These are phyloP conservation scores for Dendrobium nobile DNA, from an alignment of 106 monocot species.

Conservation along the genomic window DNA sequence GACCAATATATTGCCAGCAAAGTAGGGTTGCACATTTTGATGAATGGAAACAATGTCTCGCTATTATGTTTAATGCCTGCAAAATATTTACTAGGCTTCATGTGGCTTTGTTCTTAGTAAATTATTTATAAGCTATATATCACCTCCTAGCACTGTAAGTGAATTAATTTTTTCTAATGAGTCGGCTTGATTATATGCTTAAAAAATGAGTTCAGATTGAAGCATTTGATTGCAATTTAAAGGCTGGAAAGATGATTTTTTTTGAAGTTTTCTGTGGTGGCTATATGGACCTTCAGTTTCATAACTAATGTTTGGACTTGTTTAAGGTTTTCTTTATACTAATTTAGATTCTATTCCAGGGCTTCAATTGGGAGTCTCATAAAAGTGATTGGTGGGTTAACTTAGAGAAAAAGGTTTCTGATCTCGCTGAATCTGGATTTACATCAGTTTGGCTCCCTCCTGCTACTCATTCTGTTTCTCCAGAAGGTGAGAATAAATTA, in stretches of 20 bases:
- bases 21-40: not conserved
- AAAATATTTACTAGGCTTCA: not conserved
- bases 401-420: conserved; percentile 42
- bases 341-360: conserved; percentile 23
- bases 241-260: not conserved
- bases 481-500: conserved; percentile 37
- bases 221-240: not conserved
- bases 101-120: not conserved
- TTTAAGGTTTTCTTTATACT: not conserved
- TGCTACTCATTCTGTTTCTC: conserved; percentile 56
- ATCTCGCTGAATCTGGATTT: conserved; percentile 68
- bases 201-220: not conserved
- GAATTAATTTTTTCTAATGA: not conserved
- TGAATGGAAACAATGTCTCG: not conserved
- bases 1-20: not conserved
- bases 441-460: conserved; percentile 86
- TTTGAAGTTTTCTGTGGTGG: not conserved
- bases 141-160: not conserved
- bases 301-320: not conserved
- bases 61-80: not conserved
- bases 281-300: not conserved
- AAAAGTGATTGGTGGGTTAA: conserved; percentile 69
- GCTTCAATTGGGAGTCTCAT: conserved; percentile 93
- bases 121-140: not conserved
- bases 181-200: not conserved